phyloP scores from a whole-genome alignment of 208 protist genomes.

The Trypanosoma theileri region DNA sequence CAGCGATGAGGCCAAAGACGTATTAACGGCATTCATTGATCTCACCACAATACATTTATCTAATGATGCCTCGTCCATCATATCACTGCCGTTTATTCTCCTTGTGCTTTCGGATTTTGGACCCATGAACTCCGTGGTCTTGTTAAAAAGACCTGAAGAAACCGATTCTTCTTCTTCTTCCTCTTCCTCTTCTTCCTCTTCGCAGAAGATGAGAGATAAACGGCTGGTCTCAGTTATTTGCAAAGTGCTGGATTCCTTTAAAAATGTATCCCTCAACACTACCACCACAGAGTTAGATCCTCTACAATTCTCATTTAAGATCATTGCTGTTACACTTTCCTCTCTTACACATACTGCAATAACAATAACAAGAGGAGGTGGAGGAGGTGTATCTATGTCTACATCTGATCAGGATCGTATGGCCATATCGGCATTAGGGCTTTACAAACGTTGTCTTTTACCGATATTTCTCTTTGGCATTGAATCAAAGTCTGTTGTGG shows the following conservation, averaged over 20 bases:
- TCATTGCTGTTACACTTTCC: conserved; percentile 32
- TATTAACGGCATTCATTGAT: conserved; percentile 8
- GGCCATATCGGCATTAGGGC: conserved; percentile 26
- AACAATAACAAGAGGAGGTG: no score
- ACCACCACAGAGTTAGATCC: conserved; percentile 26
- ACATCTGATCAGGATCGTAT: conserved; percentile 33
- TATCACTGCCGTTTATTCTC: conserved; percentile 12
- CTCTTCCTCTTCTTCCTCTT: background rate
- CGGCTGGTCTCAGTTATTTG: conserved; percentile 36
- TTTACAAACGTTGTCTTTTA: conserved; percentile 40
- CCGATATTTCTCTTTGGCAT: conserved; percentile 38
- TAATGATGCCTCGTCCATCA: background rate
- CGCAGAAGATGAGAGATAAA: conserved; percentile 21
- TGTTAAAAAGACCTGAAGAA: no score
- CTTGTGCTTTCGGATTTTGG: conserved; percentile 8
- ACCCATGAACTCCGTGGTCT: background rate
- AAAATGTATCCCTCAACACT: no score
- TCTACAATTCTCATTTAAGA: conserved; percentile 21
- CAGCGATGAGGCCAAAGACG: background rate
- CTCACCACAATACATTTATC: conserved; percentile 4
- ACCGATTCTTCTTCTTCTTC: background rate
- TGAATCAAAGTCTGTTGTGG: conserved; percentile 43
- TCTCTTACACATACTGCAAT: background rate
- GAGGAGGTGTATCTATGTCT: background rate
- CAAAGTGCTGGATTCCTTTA: conserved; percentile 36